Base-by-base conservation (phyloP, 768 basidiomycete genomes). In the Clitopilus passeckerianus region DNA sequence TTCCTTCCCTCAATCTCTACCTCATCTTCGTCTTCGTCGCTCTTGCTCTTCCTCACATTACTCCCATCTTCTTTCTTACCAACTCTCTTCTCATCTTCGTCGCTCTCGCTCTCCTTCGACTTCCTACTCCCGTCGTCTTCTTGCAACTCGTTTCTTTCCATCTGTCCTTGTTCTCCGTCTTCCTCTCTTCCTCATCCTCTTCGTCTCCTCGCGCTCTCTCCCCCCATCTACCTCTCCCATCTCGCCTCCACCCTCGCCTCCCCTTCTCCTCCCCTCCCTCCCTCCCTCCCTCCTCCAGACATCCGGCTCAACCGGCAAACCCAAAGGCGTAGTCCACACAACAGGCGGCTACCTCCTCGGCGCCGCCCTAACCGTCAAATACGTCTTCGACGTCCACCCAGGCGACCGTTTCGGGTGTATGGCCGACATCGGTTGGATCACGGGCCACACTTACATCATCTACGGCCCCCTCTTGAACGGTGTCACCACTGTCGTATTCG, bases 401-500 rank as follows among this genome's bases (percentile, higher is more conserved):
- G 94, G 91, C 60, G 96, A 98, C 77, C 87, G 82, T 65, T 98
- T 95, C 72, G 97, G 89, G 1, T 98, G 96, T 79, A 95, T 98
- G 95, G 96, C 96, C 59, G 96, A 99, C 69, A 83, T 99, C 56
- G 96, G 96, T 66, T 98, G 96, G 96, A 96, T 98, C 77, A 98
- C 96, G 2, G 95, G 95, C 16, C 94, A 97, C 75, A 91, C 91
- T 14, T 93, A 98, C 77, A 98, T 98, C 69, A 82, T 98, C 64
- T 98, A 98, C 73, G 96, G 96, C 14, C 96, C 96, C 2, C 87
- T 98, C 56, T 77, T 82, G n/a, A 89, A 89, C 64, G 91, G 91
- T 44, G 85, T 90, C 34, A 79, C 87, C n/a, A 93, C 91, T 5
- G 87, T 82, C 62, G 89, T 98, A 59, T 99, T 98, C 75, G 96